Percentiles rank a stretch among this genome's conserved stretches.
phyloP scores from a whole-genome alignment of 139 green algal genomes.

The Auxenochlorella pyrenoidosa region DNA sequence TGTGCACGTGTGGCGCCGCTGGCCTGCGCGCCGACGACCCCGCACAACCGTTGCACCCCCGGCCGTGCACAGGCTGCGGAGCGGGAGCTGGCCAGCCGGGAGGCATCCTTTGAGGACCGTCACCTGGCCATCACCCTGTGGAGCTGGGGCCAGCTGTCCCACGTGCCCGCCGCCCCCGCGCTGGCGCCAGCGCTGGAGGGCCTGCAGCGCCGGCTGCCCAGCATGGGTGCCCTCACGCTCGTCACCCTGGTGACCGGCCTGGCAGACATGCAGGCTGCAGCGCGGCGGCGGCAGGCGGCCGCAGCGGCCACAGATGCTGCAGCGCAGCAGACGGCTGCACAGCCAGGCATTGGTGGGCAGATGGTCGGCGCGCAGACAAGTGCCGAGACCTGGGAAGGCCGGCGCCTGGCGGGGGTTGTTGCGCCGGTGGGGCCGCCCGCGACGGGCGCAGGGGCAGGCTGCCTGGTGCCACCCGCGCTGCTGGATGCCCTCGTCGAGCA shows the following conservation, averaged over 20 bases:
- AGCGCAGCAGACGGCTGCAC: not conserved
- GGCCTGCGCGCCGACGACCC: too few relatives aligned
- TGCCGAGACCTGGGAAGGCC: not conserved
- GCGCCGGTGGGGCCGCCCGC: not conserved
- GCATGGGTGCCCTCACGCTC: not conserved
- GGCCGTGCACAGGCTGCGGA: slow-evolving; percentile 11
- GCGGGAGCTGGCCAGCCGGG: not conserved
- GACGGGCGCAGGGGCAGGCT: too few relatives aligned
- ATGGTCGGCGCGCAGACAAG: not conserved
- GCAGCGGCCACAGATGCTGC: not conserved
- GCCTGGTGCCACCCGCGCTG: not conserved
- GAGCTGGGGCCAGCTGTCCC: slow-evolving; percentile 21
- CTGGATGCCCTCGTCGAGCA: not conserved
- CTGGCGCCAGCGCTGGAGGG: not conserved
- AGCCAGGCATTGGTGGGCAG: not conserved
- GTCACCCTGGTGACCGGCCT: slow-evolving; percentile 6
- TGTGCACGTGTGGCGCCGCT: too few relatives aligned
- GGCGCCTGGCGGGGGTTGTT: not conserved
- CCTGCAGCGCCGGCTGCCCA: not conserved
- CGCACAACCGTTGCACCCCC: not conserved
- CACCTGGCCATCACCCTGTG: slow-evolving; percentile 23
- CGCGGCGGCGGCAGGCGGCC: not conserved
- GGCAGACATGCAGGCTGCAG: not conserved
- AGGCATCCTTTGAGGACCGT: not conserved
- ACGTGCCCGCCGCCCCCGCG: not conserved